Conservation (phyloP, 768 basidiomycete species). For the Lyophyllum shimeji region DNA sequence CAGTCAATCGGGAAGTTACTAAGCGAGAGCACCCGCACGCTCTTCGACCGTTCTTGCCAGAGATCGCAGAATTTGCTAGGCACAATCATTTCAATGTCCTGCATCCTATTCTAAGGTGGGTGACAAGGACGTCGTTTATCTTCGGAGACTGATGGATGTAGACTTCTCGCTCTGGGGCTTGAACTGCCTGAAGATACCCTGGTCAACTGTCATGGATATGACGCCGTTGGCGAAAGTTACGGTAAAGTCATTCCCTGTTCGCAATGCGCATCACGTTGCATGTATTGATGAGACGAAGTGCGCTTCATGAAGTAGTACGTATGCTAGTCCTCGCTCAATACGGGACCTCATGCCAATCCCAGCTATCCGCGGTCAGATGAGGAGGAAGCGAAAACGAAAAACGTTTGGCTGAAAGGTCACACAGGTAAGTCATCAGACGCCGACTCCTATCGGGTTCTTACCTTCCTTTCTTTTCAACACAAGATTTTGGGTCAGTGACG, state of each 20-base stretch:
- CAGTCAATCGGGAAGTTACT: slow-evolving; percentile 34
- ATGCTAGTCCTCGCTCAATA: too few species aligned
- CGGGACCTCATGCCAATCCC: neutral
- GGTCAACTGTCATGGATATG: slow-evolving; percentile 38
- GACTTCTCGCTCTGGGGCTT: slow-evolving; percentile 40
- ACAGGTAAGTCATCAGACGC: slow-evolving; percentile 29
- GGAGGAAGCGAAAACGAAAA: slow-evolving; percentile 41
- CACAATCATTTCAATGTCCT: slow-evolving; percentile 39
- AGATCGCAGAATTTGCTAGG: slow-evolving; percentile 32
- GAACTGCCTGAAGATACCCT: slow-evolving; percentile 46
- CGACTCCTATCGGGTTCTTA: neutral
- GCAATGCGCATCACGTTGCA: neutral
- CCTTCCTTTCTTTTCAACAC: neutral
- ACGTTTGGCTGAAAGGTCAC: slow-evolving; percentile 53
- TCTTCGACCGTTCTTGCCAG: slow-evolving; percentile 34
- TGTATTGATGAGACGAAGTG: slow-evolving; percentile 22
- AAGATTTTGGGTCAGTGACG: slow-evolving; percentile 44
- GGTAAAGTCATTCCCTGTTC: slow-evolving; percentile 19
- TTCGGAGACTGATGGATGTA: neutral
- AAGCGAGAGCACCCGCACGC: slow-evolving; percentile 33
- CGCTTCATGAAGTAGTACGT: slow-evolving; percentile 51
- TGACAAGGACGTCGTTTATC: neutral
- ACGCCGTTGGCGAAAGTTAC: slow-evolving; percentile 34
- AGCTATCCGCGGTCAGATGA: slow-evolving; percentile 43
- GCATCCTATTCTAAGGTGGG: slow-evolving; percentile 34